Evolutionary conservation across 805 yeast genomes (phyloP), one percentile per base, ranked within the genome.

Genomic region (Myxozyma lipomycoides): DNA sequence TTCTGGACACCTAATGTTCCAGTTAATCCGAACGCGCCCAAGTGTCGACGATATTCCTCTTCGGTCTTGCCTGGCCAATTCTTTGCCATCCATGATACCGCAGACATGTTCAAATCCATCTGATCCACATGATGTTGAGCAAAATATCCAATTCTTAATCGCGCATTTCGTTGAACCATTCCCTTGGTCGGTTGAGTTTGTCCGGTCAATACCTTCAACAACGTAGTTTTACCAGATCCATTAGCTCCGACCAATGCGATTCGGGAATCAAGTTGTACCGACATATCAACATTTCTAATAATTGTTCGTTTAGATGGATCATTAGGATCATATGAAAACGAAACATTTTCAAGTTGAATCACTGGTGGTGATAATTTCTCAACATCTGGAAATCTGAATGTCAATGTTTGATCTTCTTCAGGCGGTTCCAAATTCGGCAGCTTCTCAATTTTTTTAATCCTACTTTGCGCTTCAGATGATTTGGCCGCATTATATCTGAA

Each of bases 91-190:
- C 98, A 93, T 43, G 86, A 83, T 7, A 93, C 96, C 0, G 98
- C 97, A 49, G 86, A 84, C 40, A 80, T 71, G 15, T 69, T 76
- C 61, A 90, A 73, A 65, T 93, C 98, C 96, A 93, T 86, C n/a
- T 90, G 84, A 63, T 93, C 98, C 60, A 93, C 95, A 64, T 93
- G 98, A 68, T 93, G 98, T 73, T 93, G 98, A 15, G 98, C 97
- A 72, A 93, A 93, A 69, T 93, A 93, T 17, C 96, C 98, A 48
- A 93, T 85, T 71, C 98, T 79, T 60, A 93, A 73, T 61, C 97
- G 78, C 39, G 93, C 84, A 64, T 93, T 90, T 58, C 80, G 79
- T 21, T 87, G 78, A 19, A 90, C 84, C 49, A 77, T 75, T 49
- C 98, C 98, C n/a, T 71, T 74, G 40, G 81, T 64, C 1, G 98